Percentiles rank a stretch among this genome's conserved stretches.
Evolutionary conservation across 1,139 yeast species (phyloP).

Genomic region (Blastobotrys apis): DNA sequence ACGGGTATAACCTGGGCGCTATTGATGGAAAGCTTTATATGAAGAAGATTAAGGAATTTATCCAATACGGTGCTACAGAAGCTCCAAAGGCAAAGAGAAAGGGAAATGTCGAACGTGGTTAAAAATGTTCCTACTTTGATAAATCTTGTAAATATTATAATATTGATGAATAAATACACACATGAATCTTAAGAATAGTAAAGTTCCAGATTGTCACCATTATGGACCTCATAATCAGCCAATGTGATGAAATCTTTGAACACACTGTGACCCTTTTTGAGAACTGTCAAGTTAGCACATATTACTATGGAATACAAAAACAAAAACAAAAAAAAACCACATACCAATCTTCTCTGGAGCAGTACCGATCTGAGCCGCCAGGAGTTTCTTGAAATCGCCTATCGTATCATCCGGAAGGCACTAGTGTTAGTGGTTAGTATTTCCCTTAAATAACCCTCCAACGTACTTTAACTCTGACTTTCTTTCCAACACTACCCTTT

Average conservation of each 20-base stretch:
- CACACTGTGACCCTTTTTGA: slow-evolving; percentile 52
- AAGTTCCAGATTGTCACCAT: slow-evolving; percentile 82
- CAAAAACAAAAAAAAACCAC: slow-evolving; percentile 13
- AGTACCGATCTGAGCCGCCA: slow-evolving; percentile 81
- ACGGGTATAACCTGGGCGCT: slow-evolving; percentile 68
- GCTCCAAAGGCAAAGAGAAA: slow-evolving; percentile 27
- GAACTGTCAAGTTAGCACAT: slow-evolving; percentile 24
- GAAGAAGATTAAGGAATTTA: slow-evolving; percentile 66
- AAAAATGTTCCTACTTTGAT: slow-evolving; percentile 5
- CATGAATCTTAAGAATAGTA: slow-evolving; percentile 42
- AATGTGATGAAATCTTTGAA: slow-evolving; percentile 85
- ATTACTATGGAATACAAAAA: background rate
- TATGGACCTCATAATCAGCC: slow-evolving; percentile 90
- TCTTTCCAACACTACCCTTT: slow-evolving; percentile 74
- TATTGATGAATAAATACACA: background rate
- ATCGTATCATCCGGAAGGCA: slow-evolving; percentile 80
- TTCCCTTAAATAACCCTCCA: background rate
- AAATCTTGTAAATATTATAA: background rate
- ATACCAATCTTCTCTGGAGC: slow-evolving; percentile 53
- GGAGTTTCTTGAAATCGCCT: slow-evolving; percentile 86
- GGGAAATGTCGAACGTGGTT: slow-evolving; percentile 34
- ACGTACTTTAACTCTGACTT: slow-evolving; percentile 63
- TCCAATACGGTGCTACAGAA: slow-evolving; percentile 59
- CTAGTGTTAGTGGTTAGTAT: slow-evolving; percentile 20
- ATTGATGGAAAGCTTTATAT: slow-evolving; percentile 71